Conservation (phyloP, 371 early-diverging fungal species). For the Lichtheimia ramosa region DNA sequence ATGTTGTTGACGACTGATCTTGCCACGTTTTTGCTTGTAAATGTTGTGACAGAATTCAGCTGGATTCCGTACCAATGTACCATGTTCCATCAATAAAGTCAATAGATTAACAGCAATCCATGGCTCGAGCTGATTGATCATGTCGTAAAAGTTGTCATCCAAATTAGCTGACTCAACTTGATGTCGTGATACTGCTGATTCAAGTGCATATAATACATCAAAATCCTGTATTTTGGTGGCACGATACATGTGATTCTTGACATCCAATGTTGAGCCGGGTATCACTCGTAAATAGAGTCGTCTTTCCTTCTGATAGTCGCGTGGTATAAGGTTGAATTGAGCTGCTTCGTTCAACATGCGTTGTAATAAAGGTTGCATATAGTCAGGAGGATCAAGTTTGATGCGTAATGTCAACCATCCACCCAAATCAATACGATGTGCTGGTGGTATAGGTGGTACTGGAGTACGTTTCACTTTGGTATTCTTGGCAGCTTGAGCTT, state of each 20-base stretch:
- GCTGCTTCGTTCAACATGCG: constrained; percentile 30
- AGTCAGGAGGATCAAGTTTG: constrained; percentile 14
- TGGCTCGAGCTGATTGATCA: constrained; percentile 18
- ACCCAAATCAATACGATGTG: constrained; percentile 23
- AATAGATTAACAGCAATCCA: constrained; percentile 35
- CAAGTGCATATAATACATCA: constrained; percentile 50
- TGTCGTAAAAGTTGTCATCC: constrained; percentile 28
- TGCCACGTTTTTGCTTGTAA: constrained; percentile 18
- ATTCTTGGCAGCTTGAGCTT: neutral
- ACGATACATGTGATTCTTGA: constrained; percentile 24
- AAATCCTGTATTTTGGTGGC: constrained; percentile 17
- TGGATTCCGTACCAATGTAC: constrained; percentile 46
- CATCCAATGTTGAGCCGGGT: neutral
- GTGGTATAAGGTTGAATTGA: constrained; percentile 43
- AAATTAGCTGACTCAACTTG: constrained; percentile 46
- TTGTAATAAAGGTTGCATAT: constrained; percentile 9
- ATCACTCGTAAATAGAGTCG: neutral
- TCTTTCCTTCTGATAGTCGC: constrained; percentile 4
- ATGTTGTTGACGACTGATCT: constrained; percentile 16
- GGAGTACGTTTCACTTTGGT: constrained; percentile 6
- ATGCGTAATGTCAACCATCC: constrained; percentile 42
- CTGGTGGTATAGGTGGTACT: constrained; percentile 15
- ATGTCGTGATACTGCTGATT: constrained; percentile 38
- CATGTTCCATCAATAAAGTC: constrained; percentile 22
- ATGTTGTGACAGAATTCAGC: constrained; percentile 10